Evolutionary conservation across 2,329 filamentous ascomycete species (phyloP).

Genomic region (Aureobasidium vineae): DNA sequence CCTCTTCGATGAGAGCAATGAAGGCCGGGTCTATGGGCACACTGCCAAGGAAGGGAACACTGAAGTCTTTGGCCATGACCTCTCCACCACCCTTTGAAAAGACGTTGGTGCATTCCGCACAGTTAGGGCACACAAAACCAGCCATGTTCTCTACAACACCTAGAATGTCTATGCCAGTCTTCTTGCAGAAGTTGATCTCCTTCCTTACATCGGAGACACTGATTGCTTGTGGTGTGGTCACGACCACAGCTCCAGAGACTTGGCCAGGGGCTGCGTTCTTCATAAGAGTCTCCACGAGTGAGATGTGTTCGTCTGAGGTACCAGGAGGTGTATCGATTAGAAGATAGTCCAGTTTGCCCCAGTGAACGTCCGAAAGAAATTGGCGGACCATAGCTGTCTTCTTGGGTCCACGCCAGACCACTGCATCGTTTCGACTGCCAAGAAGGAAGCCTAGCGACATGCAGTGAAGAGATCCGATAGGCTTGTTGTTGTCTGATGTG

Average conservation of each 20-base stretch:
- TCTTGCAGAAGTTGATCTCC: conserved; percentile 88
- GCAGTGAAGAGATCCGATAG: conserved; percentile 64
- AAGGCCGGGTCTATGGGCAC: conserved; percentile 94
- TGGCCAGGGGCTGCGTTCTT: conserved; percentile 55
- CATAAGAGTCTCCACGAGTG: conserved; percentile 69
- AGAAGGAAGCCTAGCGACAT: conserved; percentile 95
- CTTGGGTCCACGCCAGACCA: conserved; percentile 97
- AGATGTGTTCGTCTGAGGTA: conserved; percentile 96
- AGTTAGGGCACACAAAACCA: conserved; percentile 76
- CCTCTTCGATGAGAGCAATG: conserved; percentile 78
- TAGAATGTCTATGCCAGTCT: conserved; percentile 74
- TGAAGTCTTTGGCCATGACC: conserved; percentile 84
- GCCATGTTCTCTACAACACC: conserved; percentile 98
- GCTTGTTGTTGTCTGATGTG: conserved; percentile 29
- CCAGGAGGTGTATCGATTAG: conserved; percentile 95
- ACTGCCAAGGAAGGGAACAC: conserved; percentile 77
- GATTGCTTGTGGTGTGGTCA: conserved; percentile 94
- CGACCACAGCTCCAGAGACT: conserved; percentile 83
- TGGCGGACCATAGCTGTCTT: conserved; percentile 99
- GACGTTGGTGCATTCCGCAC: conserved; percentile 82
- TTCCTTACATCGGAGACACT: conserved; percentile 92
- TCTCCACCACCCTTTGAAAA: conserved; percentile 89
- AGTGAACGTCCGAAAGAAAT: conserved; percentile 87
- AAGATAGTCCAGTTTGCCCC: conserved; percentile 84
- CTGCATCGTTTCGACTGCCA: conserved; percentile 77